Evolutionary conservation across 768 basidiomycete genomes (phyloP), one percentile per base, ranked within the genome.

Genomic region (Coprinopsis sp.): DNA sequence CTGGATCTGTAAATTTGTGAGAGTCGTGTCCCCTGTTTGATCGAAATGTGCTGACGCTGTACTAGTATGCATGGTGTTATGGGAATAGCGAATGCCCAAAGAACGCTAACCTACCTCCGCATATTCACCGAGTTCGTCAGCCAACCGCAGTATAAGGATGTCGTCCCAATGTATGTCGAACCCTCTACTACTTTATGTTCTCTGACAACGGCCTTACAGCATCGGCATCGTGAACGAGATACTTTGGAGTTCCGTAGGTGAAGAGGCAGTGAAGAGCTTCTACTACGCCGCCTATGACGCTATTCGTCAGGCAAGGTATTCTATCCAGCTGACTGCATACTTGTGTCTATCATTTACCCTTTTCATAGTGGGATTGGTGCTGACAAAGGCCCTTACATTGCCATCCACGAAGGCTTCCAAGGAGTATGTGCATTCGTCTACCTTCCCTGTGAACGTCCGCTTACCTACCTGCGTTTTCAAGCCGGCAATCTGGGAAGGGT

Each of bases 61-160:
- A 38, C n/a, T 37, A 72, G 69, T 57, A 67, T 90, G 53, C 76
- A 82, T 54, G 87, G 88, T 46, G 81, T 86, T 43, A 94, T 94
- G 92, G 91, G 91, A 33, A 69, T 87, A 30, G 86, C 89, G 37
- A 95, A 96, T 54, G 91, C 87, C 8, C 86, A 94, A 56, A 79
- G 93, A 24, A 78, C 87, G 14, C 72, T 94, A 47, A 82, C 86
- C 54, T 85, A 88, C 60, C 82, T 93, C 57, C 79, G 89, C 24
- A 82, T 84, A 51, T 60, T 90, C 48, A 79, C 82, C 46, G 88
- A 90, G 66, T 94, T 95, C 70, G 85, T 94, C 62, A 80, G 78
- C 43, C 88, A 90, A 61, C 79, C 82, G 4, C 72, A 88, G 57
- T 90, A 90, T 63, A 69, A 69, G 47, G 78, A 87, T 58, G 84